phyloP scores from a whole-genome alignment of 352 stramenopile genomes.

The Phytophthora podocarpi region DNA sequence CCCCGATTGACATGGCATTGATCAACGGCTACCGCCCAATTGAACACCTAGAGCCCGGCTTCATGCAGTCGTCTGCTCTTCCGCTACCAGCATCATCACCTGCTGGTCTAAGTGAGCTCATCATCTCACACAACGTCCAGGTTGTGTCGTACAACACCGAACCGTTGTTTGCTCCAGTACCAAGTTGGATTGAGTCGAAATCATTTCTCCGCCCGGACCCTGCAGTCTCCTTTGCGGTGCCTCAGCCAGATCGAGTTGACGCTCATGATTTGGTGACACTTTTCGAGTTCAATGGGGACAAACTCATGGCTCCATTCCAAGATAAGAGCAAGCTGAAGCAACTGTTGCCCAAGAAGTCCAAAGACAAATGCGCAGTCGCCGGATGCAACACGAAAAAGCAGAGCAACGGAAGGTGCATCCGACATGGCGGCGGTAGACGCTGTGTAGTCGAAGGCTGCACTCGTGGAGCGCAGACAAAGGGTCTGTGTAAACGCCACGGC shows the following conservation, averaged over 20 bases:
- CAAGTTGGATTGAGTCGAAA: slow-evolving; percentile 1
- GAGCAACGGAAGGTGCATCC: slow-evolving; percentile 78
- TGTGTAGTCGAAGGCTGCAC: slow-evolving; percentile 67
- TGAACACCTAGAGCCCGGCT: not conserved
- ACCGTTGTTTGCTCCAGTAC: not conserved
- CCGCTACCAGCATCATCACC: not conserved
- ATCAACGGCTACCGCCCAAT: slow-evolving; percentile 4
- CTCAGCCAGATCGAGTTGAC: not conserved
- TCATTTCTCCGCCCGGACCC: not conserved
- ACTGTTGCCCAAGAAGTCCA: not conserved
- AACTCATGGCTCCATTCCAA: not conserved
- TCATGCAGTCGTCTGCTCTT: not conserved
- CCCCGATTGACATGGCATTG: slow-evolving; percentile 2
- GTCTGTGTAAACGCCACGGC: slow-evolving; percentile 82
- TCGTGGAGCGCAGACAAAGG: slow-evolving; percentile 72
- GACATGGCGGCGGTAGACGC: slow-evolving; percentile 79
- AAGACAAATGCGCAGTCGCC: slow-evolving; percentile 45
- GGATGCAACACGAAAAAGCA: slow-evolving; percentile 77
- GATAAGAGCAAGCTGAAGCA: not conserved
- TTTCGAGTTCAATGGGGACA: too few relatives aligned
- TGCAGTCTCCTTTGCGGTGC: not conserved
- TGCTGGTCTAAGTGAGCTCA: not conserved
- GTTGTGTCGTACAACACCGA: not conserved
- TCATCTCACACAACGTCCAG: slow-evolving; percentile 4
- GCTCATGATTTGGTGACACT: not conserved